These are phyloP conservation scores for Cytospora piceae DNA, from an alignment of 2,329 filamentous ascomycete species.

Conservation along the genomic window DNA sequence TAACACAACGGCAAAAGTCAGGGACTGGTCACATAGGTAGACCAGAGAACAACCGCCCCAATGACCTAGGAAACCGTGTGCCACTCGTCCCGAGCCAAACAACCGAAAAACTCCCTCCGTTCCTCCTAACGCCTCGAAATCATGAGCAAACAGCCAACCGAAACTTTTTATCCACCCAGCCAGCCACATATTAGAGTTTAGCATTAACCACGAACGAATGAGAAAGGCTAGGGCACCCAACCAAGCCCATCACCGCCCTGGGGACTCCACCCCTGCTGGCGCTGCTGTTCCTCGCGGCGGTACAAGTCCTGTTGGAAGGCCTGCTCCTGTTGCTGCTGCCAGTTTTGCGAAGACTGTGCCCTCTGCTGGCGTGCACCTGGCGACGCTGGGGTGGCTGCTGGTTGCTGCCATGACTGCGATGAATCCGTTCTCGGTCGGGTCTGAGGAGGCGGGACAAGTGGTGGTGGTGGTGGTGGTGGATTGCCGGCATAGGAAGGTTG, in stretches of 20 bases:
- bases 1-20: not conserved
- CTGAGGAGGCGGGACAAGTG: slow-evolving; percentile 6
- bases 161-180: not conserved
- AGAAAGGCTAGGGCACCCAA: slow-evolving; percentile 4
- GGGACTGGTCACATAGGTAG: not conserved
- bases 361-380: not conserved
- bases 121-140: not conserved
- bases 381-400: not conserved
- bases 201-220: not conserved
- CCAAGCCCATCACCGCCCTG: not conserved
- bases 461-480: not conserved
- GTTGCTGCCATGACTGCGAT: not conserved
- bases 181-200: not conserved
- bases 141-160: not conserved
- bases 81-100: not conserved
- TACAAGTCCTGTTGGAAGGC: slow-evolving; percentile 7
- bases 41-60: not conserved
- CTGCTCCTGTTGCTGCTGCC: slow-evolving; percentile 15
- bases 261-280: slow-evolving; percentile 1
- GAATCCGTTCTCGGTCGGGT: not conserved
- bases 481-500: not conserved
- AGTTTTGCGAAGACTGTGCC: slow-evolving; percentile 1
- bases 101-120: not conserved
- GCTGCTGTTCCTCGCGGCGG: slow-evolving; percentile 8
- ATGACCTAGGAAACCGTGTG: not conserved